Conservation (phyloP, 176 grass and related monocot genomes). For the Oryza meyeriana region DNA sequence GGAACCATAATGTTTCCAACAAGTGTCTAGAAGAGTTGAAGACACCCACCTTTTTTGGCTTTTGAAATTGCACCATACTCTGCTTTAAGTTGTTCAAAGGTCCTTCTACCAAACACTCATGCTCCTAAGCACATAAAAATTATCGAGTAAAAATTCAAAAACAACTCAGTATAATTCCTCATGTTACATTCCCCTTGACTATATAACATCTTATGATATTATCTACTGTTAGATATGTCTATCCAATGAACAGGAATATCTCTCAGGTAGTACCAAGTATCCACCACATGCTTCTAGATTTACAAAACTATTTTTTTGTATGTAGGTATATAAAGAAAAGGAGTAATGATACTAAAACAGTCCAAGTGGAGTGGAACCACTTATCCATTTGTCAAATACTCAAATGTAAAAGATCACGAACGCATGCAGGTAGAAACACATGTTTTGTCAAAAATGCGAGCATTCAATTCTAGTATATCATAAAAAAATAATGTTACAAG, state of each 20-base stretch:
- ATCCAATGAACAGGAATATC: neutral
- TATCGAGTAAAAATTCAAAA: slow-evolving; percentile 2
- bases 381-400: neutral
- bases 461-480: neutral
- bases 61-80: slow-evolving; percentile 99
- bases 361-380: neutral
- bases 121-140: slow-evolving; percentile 58
- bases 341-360: neutral
- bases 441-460: neutral
- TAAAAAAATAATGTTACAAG: neutral
- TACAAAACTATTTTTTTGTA: neutral
- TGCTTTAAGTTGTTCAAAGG: slow-evolving; percentile 98
- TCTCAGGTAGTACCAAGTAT: neutral
- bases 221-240: neutral
- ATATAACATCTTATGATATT: neutral
- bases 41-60: slow-evolving; percentile 83
- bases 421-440: neutral
- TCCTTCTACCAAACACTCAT: slow-evolving; percentile 98
- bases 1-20: neutral
- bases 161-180: neutral
- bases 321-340: neutral
- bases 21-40: neutral
- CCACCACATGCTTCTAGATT: neutral
- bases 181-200: neutral
- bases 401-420: neutral